These are phyloP conservation scores for Cutaneotrichosporon curvatum DNA, from an alignment of 1,284 basidiomycete species.

Conservation along the genomic window DNA sequence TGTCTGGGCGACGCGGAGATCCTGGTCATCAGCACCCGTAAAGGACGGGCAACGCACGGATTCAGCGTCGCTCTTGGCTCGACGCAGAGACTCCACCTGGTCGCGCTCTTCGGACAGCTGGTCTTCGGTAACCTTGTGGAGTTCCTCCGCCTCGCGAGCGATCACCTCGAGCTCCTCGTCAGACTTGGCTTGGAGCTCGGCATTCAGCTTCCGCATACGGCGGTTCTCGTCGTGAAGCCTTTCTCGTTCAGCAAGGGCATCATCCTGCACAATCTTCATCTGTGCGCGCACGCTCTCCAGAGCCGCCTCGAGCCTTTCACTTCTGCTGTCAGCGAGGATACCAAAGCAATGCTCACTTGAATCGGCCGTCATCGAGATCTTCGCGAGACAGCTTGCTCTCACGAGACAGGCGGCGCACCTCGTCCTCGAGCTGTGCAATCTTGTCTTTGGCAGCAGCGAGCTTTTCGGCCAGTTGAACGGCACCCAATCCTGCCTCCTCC, in stretches of 20 bases:
- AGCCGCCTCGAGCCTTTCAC: constrained; percentile 24
- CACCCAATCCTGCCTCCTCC: constrained; percentile 44
- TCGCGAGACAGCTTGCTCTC: constrained; percentile 26
- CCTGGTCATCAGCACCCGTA: not conserved
- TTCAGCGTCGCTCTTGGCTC: too few relatives aligned
- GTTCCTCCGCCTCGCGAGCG: too few relatives aligned
- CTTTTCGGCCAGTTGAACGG: constrained; percentile 44
- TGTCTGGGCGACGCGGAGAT: not conserved
- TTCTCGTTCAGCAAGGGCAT: constrained; percentile 24
- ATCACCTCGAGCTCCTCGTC: constrained; percentile 16
- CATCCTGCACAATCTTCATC: constrained; percentile 26
- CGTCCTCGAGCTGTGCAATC: constrained; percentile 41
- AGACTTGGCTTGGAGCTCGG: constrained; percentile 17
- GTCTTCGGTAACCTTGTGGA: too few relatives aligned
- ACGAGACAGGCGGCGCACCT: constrained; percentile 26
- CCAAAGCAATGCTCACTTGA: not conserved
- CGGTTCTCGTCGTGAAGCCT: constrained; percentile 29
- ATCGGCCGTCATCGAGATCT: not conserved
- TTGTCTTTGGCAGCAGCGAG: constrained; percentile 41
- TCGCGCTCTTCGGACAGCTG: too few relatives aligned
- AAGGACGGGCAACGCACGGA: too few relatives aligned
- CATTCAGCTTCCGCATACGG: constrained; percentile 18
- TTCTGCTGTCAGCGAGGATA: not conserved
- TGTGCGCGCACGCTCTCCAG: constrained; percentile 28
- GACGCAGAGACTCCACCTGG: too few relatives aligned